Percentiles rank a stretch among this genome's conserved stretches.
phyloP scores from a whole-genome alignment of 805 yeast species.

The Myxozyma nipponensis region DNA sequence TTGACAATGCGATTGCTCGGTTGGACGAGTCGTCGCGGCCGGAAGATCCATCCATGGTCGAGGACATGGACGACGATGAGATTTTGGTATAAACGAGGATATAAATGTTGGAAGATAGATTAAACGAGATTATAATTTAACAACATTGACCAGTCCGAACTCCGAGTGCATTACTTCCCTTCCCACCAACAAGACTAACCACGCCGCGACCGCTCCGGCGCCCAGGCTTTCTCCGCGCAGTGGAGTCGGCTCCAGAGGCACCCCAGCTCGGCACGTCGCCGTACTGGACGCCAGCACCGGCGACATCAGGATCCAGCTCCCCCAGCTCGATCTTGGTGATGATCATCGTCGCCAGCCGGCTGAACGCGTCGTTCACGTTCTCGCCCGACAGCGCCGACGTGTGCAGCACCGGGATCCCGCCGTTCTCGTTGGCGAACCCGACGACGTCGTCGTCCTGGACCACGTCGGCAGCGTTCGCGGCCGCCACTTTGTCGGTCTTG shows the following conservation, averaged over 20 bases:
- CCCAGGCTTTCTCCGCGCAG: constrained; percentile 8
- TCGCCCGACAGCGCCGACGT: constrained; percentile 44
- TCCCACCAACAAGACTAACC: constrained; percentile 28
- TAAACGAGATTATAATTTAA: no score
- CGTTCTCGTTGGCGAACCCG: constrained; percentile 36
- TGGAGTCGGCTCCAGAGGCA: constrained; percentile 28
- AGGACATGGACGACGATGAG: background rate
- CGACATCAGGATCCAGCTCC: constrained; percentile 46
- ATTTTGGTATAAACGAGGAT: no score
- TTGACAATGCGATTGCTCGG: constrained; percentile 27
- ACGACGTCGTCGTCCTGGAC: constrained; percentile 39
- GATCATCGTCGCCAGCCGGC: constrained; percentile 41
- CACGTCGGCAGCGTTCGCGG: constrained; percentile 39
- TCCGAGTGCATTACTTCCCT: constrained; percentile 27
- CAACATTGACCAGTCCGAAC: constrained; percentile 25
- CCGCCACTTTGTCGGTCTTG: constrained; percentile 63
- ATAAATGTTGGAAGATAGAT: no score
- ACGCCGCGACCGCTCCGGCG: constrained; percentile 20
- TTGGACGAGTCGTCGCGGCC: constrained; percentile 19
- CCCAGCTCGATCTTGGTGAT: constrained; percentile 49
- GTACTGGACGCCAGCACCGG: constrained; percentile 48
- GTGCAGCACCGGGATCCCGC: constrained; percentile 40
- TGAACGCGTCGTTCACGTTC: constrained; percentile 44
- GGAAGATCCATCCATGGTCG: background rate
- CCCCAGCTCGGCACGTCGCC: constrained; percentile 44